Evolutionary conservation across 1,139 yeast genomes (phyloP).

Genomic region (Schizosaccharomyces versatilis): DNA sequence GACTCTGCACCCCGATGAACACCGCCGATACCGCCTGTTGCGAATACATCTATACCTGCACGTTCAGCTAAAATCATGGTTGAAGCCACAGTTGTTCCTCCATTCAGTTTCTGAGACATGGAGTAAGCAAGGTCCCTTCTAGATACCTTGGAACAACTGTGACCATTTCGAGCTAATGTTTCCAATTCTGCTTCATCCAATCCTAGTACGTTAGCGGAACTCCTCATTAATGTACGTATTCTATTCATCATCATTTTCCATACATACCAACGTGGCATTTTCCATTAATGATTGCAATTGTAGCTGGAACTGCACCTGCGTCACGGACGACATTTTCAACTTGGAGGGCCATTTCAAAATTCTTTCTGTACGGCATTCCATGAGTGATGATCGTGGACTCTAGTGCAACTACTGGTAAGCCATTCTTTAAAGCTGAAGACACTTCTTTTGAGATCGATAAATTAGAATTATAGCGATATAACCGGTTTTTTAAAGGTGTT

Average conservation of each 20-base stretch:
- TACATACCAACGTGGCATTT: conserved; percentile 43
- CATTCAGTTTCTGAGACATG: conserved; percentile 37
- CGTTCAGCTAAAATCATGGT: conserved; percentile 61
- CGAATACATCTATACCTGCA: conserved; percentile 68
- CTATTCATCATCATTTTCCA: not conserved
- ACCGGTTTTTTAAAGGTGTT: too few relatives aligned
- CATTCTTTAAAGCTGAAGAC: conserved; percentile 3
- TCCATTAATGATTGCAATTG: conserved; percentile 60
- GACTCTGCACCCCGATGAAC: conserved; percentile 60
- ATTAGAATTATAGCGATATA: too few relatives aligned
- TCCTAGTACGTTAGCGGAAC: conserved; percentile 19
- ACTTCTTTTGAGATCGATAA: conserved; percentile 2
- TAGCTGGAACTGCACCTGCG: conserved; percentile 63
- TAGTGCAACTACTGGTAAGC: conserved; percentile 14
- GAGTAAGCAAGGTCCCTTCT: conserved; percentile 62
- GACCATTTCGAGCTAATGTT: conserved; percentile 11
- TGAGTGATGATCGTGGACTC: conserved; percentile 81
- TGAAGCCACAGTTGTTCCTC: conserved; percentile 81
- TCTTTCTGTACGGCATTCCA: conserved; percentile 67
- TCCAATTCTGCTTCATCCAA: conserved; percentile 21
- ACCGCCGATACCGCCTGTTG: conserved; percentile 88
- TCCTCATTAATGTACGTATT: conserved; percentile 21
- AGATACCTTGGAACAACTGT: conserved; percentile 34
- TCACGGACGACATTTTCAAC: conserved; percentile 43
- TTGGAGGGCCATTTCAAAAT: conserved; percentile 43